phyloP scores from a whole-genome alignment of 306 rosid genomes.

The Quercus engelmannii region DNA sequence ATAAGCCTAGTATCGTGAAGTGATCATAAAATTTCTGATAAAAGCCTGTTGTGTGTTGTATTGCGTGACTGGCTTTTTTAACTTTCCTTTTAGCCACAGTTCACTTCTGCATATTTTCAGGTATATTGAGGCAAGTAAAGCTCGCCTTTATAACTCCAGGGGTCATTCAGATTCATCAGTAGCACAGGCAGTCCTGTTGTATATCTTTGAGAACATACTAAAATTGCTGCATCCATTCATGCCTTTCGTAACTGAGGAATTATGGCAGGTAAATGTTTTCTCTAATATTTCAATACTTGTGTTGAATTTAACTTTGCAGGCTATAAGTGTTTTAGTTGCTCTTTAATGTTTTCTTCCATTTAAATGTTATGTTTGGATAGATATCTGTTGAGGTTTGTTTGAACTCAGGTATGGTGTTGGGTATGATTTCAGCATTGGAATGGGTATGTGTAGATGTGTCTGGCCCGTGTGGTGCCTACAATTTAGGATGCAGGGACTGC shows the following conservation, averaged over 20 bases:
- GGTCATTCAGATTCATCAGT: constrained; percentile 50
- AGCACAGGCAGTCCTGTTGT: constrained; percentile 81
- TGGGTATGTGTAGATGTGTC: not conserved
- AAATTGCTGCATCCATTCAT: constrained; percentile 89
- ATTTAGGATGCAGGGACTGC: not conserved
- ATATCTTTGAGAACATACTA: constrained; percentile 78
- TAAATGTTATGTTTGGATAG: not conserved
- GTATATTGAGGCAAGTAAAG: constrained; percentile 97
- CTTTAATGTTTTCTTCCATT: not conserved
- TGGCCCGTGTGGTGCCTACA: not conserved
- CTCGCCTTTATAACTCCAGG: constrained; percentile 62
- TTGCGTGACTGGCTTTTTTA: not conserved
- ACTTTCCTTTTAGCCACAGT: not conserved
- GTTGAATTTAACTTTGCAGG: not conserved
- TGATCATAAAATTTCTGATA: not conserved
- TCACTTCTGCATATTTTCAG: constrained; percentile 24
- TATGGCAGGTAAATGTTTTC: constrained; percentile 76
- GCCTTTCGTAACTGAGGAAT: constrained; percentile 97
- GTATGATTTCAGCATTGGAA: not conserved
- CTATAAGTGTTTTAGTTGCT: not conserved
- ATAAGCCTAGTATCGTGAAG: not conserved
- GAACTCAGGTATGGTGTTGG: not conserved
- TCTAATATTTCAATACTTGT: not conserved
- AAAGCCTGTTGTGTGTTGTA: not conserved
- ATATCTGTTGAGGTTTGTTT: not conserved